Base-by-base conservation (phyloP, 805 yeast species). In the Barnettozyma salicaria region DNA sequence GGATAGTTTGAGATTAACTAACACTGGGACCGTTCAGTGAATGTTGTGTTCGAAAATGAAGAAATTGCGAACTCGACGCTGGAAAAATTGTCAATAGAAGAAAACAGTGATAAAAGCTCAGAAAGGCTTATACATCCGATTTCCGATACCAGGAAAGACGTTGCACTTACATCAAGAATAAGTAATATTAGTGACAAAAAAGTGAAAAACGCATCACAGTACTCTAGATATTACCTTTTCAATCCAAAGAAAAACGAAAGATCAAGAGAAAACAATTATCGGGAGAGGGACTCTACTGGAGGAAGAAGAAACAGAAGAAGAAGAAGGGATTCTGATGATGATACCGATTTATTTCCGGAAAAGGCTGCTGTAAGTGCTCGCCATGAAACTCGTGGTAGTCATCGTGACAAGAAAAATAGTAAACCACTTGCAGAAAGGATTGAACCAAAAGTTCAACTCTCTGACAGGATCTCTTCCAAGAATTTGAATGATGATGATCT, bases 221-320 rank as follows among this genome's bases (percentile, higher is more conserved):
- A 44, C 28, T 52, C 57, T 3, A 47, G 59, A 37, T 54, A 52
- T 37, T 54, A 54, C 26, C 30, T 54, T 4, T 44, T 48, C 32
- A 51, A 54, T 37, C 59, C 59, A 16, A 43, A 43, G 16, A 39
- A 40, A n/a, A n/a, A n/a, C n/a, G 45, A 41, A 23, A 37, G 27
- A 30, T 21, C 23, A 23, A 34, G 34, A 17, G 21, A 5, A 7
- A 25, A 33, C 8, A 33, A 35, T 19, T 22, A 32, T 12, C 19
- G 19, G n/a, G 25, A 19, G 12, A 18, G 9, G 19, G 21, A 25
- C n/a, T 46, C 41, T 30, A 50, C 52, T 37, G 54, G 49, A 19
- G 47, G 57, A 36, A 52, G 50, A 27, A 20, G 33, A 4, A 27
- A 33, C 16, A 33, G 30, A 18, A 44, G 47, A 42, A 45, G 43